Evolutionary conservation across 768 basidiomycete species (phyloP).

Genomic region (Tulasnella sp.): DNA sequence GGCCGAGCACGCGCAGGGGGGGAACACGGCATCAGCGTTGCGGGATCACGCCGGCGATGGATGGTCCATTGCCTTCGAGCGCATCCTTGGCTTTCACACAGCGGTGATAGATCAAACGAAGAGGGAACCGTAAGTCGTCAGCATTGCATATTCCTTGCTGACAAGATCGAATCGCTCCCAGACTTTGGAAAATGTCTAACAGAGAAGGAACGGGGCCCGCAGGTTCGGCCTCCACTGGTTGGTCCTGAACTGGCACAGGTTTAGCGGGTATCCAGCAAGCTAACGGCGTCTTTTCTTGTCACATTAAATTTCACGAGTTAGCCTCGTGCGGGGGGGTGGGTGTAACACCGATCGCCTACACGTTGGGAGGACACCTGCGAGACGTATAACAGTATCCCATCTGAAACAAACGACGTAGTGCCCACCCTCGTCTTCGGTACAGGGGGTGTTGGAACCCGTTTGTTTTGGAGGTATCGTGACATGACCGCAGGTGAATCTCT

Average conservation of each 20-base stretch:
- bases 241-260: neutral
- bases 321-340: slow-evolving; percentile 34
- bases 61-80: neutral
- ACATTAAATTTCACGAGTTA: slow-evolving; percentile 12
- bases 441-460: neutral
- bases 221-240: slow-evolving; percentile 30
- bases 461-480: neutral
- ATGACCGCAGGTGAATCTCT: neutral
- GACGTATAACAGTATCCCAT: slow-evolving; percentile 75
- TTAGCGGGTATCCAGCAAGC: slow-evolving; percentile 29
- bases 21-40: neutral
- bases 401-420: slow-evolving; percentile 44
- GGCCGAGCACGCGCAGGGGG: too few species aligned
- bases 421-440: neutral
- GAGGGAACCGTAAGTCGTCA: neutral
- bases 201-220: neutral
- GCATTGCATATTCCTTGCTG: neutral
- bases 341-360: slow-evolving; percentile 66
- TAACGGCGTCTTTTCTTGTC: slow-evolving; percentile 28
- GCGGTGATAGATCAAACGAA: neutral
- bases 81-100: neutral
- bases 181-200: slow-evolving; percentile 6
- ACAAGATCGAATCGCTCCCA: neutral
- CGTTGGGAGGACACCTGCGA: slow-evolving; percentile 74
- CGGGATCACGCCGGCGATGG: neutral